Evolutionary conservation across 805 yeast genomes (phyloP), one percentile per base, ranked within the genome.

Genomic region (Zygotorulaspora chibaensis): DNA sequence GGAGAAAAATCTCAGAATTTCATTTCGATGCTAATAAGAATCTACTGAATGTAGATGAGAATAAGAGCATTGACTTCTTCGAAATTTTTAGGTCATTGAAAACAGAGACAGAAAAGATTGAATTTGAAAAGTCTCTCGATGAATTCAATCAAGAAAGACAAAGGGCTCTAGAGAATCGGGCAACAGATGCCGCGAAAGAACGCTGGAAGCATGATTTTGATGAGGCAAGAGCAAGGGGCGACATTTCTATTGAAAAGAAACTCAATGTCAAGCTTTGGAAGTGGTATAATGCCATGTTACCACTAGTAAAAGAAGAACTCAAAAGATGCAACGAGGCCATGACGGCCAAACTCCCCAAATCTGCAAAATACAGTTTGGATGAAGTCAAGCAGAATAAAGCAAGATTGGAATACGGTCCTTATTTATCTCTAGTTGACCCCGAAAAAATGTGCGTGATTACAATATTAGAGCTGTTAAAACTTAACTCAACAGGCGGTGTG

Each of bases 181-280:
- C 96, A 2, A 72, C 86, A 1, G 90, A 85, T 52, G 90, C 91
- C 1, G 95, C 98, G 0, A 80, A 78, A 51, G 87, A 83, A 57
- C 84, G 86, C 63, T 91, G 99, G 99, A 83, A 80, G 61, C 83
- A 81, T 54, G 90, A 83, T 52, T 84, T 78, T 55, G 95, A 87
- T 56, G 80, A 77, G 43, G 73, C 80, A 58, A 71, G 72, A 47
- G 72, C 74, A 39, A 73, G 83, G 53, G 87, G 87, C 17, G 79
- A 74, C 10, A 59, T 77, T 43, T 63, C 79, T 3, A 64, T 80
- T 31, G 76, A 79, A 38, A 77, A 79, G 47, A 75, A 79, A 10
- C 69, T 90, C 33, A 89, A 88, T 47, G 82, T 81, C 1, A 81
- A 81, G 53, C 68, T 93, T 33, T 93, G 88, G 79, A 77, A 79